Evolutionary conservation across 1,139 yeast species (phyloP), one percentile per base, ranked within the genome.

Genomic region (Kodamaea sp.): DNA sequence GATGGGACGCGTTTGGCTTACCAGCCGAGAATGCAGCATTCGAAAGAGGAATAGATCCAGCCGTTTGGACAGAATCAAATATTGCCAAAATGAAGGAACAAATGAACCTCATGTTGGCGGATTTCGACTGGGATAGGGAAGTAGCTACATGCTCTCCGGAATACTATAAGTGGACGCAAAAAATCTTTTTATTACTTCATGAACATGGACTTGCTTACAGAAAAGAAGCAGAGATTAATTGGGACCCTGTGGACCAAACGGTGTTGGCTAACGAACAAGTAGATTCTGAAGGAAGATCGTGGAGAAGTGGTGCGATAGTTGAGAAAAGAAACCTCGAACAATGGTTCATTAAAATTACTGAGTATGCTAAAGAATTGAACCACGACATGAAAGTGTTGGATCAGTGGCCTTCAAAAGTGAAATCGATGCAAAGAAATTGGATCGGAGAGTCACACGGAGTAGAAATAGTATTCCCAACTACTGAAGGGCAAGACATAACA

Each of bases 21-120:
- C 98, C 98, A 0, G 98, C 98, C 0, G 98, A 92, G 55, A 92
- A 92, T 59, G 98, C 98, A 0, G 98, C 98, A 0, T 80, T 87
- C 20, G 96, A 90, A 55, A 66, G 95, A 43, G 80, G 81, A 1
- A 72, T 86, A 11, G 80, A 79, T 44, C 97, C 98, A 0, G 76
- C 78, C 0, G 71, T 62, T 0, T 92, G 98, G 98, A 92, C 98
- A 0, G 69, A 66, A 28, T 51, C 68, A 7, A 92, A 92, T 54
- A 89, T 92, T 15, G 63, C 59, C 2, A 83, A 80, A 46, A 92
- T 92, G 98, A 87, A 84, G 53, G 69, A 66, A 11, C 97, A 92
- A 58, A 79, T 89, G 85, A 60, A 66, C 15, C 49, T 67, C 31
- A 87, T 92, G 89, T 57, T 83, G 46, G 89, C 89, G 0, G 90